These are phyloP conservation scores for Nannochloropsis salina DNA, from an alignment of 108 stramenopile species.

Conservation along the genomic window DNA sequence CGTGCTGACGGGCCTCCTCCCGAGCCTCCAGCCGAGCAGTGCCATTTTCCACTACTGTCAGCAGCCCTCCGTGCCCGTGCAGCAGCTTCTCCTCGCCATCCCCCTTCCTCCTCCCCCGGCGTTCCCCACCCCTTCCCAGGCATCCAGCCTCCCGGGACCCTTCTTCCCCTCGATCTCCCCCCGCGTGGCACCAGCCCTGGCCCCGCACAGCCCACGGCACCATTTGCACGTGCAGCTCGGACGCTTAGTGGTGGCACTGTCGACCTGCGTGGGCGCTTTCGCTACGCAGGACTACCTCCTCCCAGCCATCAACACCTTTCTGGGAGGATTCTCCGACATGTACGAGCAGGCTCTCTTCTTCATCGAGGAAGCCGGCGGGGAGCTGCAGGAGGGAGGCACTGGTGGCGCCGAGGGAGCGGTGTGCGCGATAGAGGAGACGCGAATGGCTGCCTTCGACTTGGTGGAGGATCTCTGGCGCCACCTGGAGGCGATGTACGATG, in stretches of 20 bases:
- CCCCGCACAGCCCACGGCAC: constrained; percentile 15
- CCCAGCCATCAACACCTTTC: constrained; percentile 19
- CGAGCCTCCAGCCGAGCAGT: background rate
- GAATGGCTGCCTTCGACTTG: background rate
- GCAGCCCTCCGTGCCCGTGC: background rate
- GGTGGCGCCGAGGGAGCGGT: background rate
- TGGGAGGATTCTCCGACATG: constrained; percentile 5
- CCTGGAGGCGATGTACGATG: constrained; percentile 17
- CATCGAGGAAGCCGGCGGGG: background rate
- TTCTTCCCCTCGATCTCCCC: background rate
- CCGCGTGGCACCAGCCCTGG: background rate
- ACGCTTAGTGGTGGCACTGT: background rate
- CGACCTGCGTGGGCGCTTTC: background rate
- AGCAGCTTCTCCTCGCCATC: constrained; percentile 7
- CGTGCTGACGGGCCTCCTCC: constrained; percentile 9
- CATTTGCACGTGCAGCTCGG: background rate
- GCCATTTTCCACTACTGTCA: constrained; percentile 7
- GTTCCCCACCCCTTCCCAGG: background rate
- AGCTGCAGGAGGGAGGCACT: background rate
- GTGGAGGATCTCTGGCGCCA: constrained; percentile 12
- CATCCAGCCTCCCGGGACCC: background rate
- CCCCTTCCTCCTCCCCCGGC: background rate
- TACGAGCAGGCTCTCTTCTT: background rate
- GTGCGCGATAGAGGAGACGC: background rate
- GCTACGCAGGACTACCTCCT: constrained; percentile 18